These are phyloP conservation scores for Hirschioporus abietinus DNA, from an alignment of 768 basidiomycete genomes.

Conservation along the genomic window DNA sequence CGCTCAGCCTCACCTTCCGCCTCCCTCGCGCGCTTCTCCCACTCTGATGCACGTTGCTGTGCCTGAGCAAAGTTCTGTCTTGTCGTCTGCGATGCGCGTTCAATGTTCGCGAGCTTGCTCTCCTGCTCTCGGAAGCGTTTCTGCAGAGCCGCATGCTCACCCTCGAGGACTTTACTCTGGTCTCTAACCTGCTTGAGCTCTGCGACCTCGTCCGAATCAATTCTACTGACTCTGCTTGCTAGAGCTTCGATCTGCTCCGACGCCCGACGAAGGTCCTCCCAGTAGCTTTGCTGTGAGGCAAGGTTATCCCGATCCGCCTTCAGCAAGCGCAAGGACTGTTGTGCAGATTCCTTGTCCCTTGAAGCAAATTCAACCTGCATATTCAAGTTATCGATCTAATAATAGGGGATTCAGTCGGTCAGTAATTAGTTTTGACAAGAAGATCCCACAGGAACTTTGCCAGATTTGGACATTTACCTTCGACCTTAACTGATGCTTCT, in stretches of 20 bases:
- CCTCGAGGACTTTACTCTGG: slow-evolving; percentile 50
- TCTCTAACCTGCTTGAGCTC: slow-evolving; percentile 65
- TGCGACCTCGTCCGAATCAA: slow-evolving; percentile 66
- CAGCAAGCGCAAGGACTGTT: slow-evolving; percentile 44
- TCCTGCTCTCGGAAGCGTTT: slow-evolving; percentile 74
- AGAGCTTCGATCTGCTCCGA: slow-evolving; percentile 71
- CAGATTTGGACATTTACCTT: slow-evolving; percentile 40
- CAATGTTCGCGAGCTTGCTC: slow-evolving; percentile 50
- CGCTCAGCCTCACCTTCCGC: slow-evolving; percentile 59
- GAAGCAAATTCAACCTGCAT: slow-evolving; percentile 46
- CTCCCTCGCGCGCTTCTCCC: slow-evolving; percentile 75
- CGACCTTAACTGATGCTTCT: slow-evolving; percentile 50
- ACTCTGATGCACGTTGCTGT: slow-evolving; percentile 74
- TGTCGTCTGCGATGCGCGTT: slow-evolving; percentile 50
- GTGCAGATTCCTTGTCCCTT: slow-evolving; percentile 59
- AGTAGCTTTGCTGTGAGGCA: slow-evolving; percentile 59
- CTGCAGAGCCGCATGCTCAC: slow-evolving; percentile 60
- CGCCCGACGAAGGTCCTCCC: slow-evolving; percentile 69
- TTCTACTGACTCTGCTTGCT: slow-evolving; percentile 52
- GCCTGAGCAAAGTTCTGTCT: slow-evolving; percentile 64
- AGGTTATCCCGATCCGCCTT: slow-evolving; percentile 59
- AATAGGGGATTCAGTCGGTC: slow-evolving; percentile 6
- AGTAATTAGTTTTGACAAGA: not conserved
- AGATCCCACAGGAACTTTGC: slow-evolving; percentile 11
- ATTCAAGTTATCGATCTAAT: slow-evolving; percentile 58